Conservation (phyloP, 2,329 filamentous ascomycete genomes). For the Metarhizium sp. region DNA sequence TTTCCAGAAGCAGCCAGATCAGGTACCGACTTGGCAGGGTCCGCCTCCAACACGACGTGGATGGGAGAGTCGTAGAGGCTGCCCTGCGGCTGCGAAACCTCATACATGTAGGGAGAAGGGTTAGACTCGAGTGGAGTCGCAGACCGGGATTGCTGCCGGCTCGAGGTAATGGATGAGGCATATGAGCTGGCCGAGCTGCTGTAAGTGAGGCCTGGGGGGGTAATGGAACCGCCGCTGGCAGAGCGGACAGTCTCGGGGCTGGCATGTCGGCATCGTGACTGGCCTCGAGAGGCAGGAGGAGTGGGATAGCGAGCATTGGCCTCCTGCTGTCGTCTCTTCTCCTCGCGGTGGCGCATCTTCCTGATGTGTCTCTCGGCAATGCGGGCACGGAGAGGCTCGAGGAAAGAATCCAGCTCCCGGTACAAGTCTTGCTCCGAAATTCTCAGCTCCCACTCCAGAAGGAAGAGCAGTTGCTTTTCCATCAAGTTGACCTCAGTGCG, state of each 20-base stretch:
- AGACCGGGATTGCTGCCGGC: constrained; percentile 38
- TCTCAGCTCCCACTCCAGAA: constrained; percentile 88
- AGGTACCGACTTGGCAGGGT: constrained; percentile 25
- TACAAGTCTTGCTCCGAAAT: constrained; percentile 82
- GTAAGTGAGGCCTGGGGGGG: constrained; percentile 39
- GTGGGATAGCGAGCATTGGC: constrained; percentile 31
- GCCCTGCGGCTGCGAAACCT: constrained; percentile 18
- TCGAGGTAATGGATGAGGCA: constrained; percentile 37
- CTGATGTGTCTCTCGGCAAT: constrained; percentile 41
- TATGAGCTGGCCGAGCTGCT: constrained; percentile 42
- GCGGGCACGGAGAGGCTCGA: constrained; percentile 68
- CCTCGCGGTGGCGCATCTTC: constrained; percentile 39
- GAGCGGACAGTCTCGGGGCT: constrained; percentile 31
- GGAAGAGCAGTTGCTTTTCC: constrained; percentile 95
- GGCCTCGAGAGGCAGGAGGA: constrained; percentile 36
- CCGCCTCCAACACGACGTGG: constrained; percentile 32
- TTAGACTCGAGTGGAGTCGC: constrained; percentile 42
- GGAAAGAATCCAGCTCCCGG: constrained; percentile 76
- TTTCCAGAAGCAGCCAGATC: constrained; percentile 13
- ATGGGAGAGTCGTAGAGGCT: constrained; percentile 42
- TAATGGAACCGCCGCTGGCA: constrained; percentile 26
- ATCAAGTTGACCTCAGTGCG: constrained; percentile 96
- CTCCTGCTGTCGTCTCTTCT: constrained; percentile 32
- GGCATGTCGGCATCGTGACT: constrained; percentile 30
- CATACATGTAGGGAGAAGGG: constrained; percentile 32